Base-by-base conservation (phyloP, 23 red algal species). In the Gracilariopsis chorda region DNA sequence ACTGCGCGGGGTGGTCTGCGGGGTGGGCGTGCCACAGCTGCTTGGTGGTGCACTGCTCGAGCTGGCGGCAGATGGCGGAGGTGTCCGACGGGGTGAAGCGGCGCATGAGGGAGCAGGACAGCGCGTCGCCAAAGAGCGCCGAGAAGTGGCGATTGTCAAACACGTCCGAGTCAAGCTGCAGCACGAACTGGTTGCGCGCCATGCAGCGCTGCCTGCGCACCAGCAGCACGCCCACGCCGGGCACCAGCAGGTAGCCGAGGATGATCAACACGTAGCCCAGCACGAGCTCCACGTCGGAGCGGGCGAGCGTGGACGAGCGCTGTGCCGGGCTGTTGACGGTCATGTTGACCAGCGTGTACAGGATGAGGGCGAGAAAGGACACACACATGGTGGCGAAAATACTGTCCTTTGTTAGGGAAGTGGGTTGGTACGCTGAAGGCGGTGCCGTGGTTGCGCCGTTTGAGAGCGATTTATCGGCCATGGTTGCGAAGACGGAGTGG, bases 211-310 rank as follows among this genome's bases (percentile, higher is more conserved):
- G 61, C 10, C 82, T 42, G 19, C 82, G 59, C 64, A 87, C 65
- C 24, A 87, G 42, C 47, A 87, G 48, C 27, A 37, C 63, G 65
- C 60, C 59, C 19, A 87, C 63, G 21, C 82, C 82, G 10, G 82
- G 82, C 43, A 87, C 23, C 7, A 87, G 43, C 24, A 87, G 63
- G 63, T 87, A 87, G 41, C 82, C 82, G 3, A 73, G 16, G 52
- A 87, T 74, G 59, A 87, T 52, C 24, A 87, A 42, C 24, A n/a
- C 63, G 82, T 74, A 87, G 6, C 17, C 82, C 5, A 87, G 67
- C 67, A 24, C 0, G 2, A 3, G 67, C 19, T 73, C 67, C 9
- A 46, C 27, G 28, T 25, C 1, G 33, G 64, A 14, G 64, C 60
- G 19, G n/a, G n/a, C n/a, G n/a, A n/a, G n/a, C n/a, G n/a, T n/a